A percentile compares a stretch with the other conserved stretches of the same genome.
phyloP scores from a whole-genome alignment of 805 yeast genomes.

The Saccharomycopsis synnaedendra region DNA sequence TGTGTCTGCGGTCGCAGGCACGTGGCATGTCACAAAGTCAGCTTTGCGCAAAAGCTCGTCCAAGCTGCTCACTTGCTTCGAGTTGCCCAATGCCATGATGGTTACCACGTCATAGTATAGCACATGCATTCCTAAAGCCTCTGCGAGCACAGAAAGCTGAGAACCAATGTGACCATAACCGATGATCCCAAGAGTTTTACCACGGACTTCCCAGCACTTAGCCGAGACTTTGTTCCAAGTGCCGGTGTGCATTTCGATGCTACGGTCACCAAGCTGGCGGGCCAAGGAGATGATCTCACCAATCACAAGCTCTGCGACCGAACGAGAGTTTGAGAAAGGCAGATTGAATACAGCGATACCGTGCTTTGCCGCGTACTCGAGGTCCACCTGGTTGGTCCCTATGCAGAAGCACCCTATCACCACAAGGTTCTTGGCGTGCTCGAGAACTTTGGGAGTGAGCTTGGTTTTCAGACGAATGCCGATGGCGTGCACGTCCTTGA shows the following conservation, averaged over 20 bases:
- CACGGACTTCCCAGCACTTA: conserved; percentile 98
- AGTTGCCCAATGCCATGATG: conserved; percentile 95
- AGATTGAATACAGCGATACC: conserved; percentile 98
- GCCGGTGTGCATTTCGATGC: conserved; percentile 90
- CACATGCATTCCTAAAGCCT: conserved; percentile 95
- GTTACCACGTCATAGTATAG: conserved; percentile 83
- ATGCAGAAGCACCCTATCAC: conserved; percentile 97
- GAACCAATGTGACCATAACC: conserved; percentile 99
- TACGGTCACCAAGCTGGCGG: conserved; percentile 94
- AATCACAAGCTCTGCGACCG: conserved; percentile 95
- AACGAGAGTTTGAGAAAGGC: conserved; percentile 96
- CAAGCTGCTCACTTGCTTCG: conserved; percentile 80
- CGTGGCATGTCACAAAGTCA: conserved; percentile 89
- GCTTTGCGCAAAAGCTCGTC: conserved; percentile 70
- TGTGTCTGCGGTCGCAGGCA: conserved; percentile 91
- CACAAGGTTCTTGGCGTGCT: conserved; percentile 81
- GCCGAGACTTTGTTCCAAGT: conserved; percentile 95
- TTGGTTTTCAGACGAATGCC: conserved; percentile 97
- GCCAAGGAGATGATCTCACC: conserved; percentile 91
- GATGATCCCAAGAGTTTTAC: conserved; percentile 91
- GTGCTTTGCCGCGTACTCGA: conserved; percentile 78
- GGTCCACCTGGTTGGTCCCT: conserved; percentile 96
- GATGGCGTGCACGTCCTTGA: conserved; percentile 87
- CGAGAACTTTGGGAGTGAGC: conserved; percentile 65
- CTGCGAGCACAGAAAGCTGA: conserved; percentile 93